Evolutionary conservation across 257 asterid genomes (phyloP), one percentile per base, ranked within the genome.

Genomic region (Nicotiana attenuata): DNA sequence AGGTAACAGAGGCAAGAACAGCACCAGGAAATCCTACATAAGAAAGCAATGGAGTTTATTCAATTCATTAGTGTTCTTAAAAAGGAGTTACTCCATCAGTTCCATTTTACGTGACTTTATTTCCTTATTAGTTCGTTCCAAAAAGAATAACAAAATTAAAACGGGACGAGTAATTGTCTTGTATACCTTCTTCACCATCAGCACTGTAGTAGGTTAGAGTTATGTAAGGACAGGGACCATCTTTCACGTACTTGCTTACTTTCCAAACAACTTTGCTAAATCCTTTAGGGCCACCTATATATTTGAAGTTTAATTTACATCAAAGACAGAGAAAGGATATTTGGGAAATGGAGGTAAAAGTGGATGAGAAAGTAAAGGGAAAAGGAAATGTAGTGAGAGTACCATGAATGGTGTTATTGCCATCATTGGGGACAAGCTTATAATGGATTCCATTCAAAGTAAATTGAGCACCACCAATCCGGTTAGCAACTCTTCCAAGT

Each of bases 401-500:
- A 95, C 99, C 99, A 71, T 95, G 99, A 84, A 93, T 89, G 68
- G 59, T 93, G 90, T 88, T 93, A 7, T 60, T 76, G 11, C 91
- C 92, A 65, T 88, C 96, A 64, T 95, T 95, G 19, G 97, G 93
- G 6, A 33, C 86, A 29, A 92, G 94, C 78, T 92, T 90, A 59
- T 93, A 95, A 24, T 26, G 87, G 0, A 82, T 86, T 22, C 98
- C 97, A 65, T 93, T 91, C 41, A 96, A 83, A 60, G 90, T 85
- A 67, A 96, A 96, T 73, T 86, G 83, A 64, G 98, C 98, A 65
- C 97, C 98, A 7, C 85, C 92, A 64, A 93, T 95, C 78, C 98
- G 90, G 81, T 95, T 93, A 28, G 97, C 98, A 20, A 95, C 97
- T 2, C 99, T 87, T 26, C 98, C 99, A 57, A 92, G 93, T 15